Evolutionary conservation across 2,329 filamentous ascomycete genomes (phyloP).

Genomic region (Apiospora marii): DNA sequence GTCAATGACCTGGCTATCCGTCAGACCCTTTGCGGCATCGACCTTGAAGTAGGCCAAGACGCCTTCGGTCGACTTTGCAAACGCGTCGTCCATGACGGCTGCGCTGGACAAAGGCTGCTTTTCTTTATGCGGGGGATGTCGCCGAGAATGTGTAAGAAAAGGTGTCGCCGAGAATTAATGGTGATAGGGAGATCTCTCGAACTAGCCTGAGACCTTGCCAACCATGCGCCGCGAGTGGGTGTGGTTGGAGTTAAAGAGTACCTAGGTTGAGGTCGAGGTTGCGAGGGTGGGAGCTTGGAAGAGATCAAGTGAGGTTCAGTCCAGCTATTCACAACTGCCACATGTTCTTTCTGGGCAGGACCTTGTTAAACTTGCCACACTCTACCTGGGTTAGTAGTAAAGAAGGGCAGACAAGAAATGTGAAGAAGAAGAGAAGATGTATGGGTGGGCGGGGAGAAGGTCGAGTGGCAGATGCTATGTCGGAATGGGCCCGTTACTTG

Average conservation of each 20-base stretch:
- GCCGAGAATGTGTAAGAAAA: background rate
- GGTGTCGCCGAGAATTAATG: background rate
- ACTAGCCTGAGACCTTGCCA: slow-evolving; percentile 13
- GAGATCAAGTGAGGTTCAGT: background rate
- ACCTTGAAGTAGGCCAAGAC: slow-evolving; percentile 68
- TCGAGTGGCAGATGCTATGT: slow-evolving; percentile 12
- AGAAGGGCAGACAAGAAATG: slow-evolving; percentile 15
- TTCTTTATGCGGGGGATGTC: background rate
- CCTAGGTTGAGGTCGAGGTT: background rate
- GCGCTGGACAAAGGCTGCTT: background rate
- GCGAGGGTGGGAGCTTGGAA: background rate
- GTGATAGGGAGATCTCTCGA: background rate
- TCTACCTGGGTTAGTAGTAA: background rate
- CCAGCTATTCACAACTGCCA: slow-evolving; percentile 40
- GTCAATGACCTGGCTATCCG: slow-evolving; percentile 63
- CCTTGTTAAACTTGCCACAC: slow-evolving; percentile 31
- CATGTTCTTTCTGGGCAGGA: slow-evolving; percentile 39
- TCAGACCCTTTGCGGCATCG: slow-evolving; percentile 62
- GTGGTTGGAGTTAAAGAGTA: background rate
- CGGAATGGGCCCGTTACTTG: slow-evolving; percentile 4
- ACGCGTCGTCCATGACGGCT: slow-evolving; percentile 67
- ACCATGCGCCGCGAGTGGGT: slow-evolving; percentile 18
- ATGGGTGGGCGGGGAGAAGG: slow-evolving; percentile 3
- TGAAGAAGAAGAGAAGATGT: slow-evolving; percentile 3
- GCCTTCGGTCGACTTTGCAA: slow-evolving; percentile 62